Base-by-base conservation (phyloP, 257 asterid genomes). In the Gentiana macrophylla region DNA sequence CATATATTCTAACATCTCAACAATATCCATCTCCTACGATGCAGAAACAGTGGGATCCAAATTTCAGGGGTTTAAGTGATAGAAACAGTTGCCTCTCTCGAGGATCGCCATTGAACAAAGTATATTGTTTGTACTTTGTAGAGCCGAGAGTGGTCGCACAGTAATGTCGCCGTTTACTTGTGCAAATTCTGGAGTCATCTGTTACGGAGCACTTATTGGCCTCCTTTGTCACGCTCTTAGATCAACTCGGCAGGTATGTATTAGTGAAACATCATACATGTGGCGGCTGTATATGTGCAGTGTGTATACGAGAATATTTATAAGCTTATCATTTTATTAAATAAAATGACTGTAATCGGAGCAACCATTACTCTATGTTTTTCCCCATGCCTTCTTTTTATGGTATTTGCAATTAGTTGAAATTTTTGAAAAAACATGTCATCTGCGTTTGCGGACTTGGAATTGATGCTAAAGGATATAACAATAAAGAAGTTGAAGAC, bases 231-330 rank as follows among this genome's bases (percentile, higher is more conserved):
- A 46, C 77, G 60, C 89, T 84, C 63, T 79, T 87, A 50, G 94
- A 92, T 57, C 94, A 84, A 73, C 80, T 91, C 59, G 98, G 96
- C 61, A 91, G 96, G 98, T 91, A 80, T 47, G 35, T 10, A 5
- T 7, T 41, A 41, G 9, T 41, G 46, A 7, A 1, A 41, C 46
- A 41, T 41, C 1, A 2, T 41, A 15, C 24, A 15, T 15, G 24
- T 15, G 24, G 24, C 24, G 24, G 24, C 24, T 15, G 24, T 15
- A 15, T 15, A 15, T 15, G 24, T 15, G 24, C 24, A 15, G 24
- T 15, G 24, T 15, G 24, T 15, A 15, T 15, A 15, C 24, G 24
- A 15, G 24, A 15, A 41, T 7, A 5, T 0, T 7, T 3, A 10
- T 41, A 33, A n/a, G 10, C 49, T 35, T 32, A 35, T 2, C 11